A percentile compares a stretch with the other conserved stretches of the same genome.
Evolutionary conservation across 2,329 filamentous ascomycete species (phyloP).

Genomic region (Pseudocercospora musae): DNA sequence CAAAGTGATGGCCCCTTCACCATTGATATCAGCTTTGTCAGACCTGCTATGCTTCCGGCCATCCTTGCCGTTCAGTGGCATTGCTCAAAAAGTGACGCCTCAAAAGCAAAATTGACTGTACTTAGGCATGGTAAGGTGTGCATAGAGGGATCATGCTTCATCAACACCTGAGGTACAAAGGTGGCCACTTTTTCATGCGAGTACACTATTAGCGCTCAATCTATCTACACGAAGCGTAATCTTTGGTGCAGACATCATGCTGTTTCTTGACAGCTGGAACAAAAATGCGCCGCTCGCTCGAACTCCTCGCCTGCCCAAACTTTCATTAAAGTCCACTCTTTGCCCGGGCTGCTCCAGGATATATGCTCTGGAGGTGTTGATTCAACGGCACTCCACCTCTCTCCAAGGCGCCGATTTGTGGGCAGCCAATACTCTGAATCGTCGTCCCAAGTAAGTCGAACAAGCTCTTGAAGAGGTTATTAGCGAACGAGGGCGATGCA

Average conservation of each 20-base stretch:
- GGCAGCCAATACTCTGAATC: background rate
- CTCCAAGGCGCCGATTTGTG: conserved; percentile 2
- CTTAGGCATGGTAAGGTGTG: conserved; percentile 1
- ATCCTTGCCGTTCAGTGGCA: conserved; percentile 3
- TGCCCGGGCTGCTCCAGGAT: conserved; percentile 4
- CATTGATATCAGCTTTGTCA: conserved; percentile 11
- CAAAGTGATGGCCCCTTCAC: background rate
- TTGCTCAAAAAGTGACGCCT: background rate
- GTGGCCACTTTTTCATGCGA: background rate
- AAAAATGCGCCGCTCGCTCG: background rate
- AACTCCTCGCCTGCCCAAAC: background rate
- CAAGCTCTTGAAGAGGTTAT: conserved; percentile 2
- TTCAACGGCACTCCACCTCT: background rate
- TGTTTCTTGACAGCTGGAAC: background rate
- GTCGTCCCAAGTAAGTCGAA: background rate
- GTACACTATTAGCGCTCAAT: background rate
- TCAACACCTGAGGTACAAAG: background rate
- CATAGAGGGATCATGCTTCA: background rate
- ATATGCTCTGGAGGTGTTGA: background rate
- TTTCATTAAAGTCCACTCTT: background rate
- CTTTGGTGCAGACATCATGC: background rate
- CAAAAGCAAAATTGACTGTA: background rate
- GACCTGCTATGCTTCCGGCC: conserved; percentile 13
- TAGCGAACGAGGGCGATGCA: background rate
- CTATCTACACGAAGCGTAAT: background rate